Evolutionary conservation across 2,329 filamentous ascomycete genomes (phyloP).

Genomic region (Fusarium mexicanum): DNA sequence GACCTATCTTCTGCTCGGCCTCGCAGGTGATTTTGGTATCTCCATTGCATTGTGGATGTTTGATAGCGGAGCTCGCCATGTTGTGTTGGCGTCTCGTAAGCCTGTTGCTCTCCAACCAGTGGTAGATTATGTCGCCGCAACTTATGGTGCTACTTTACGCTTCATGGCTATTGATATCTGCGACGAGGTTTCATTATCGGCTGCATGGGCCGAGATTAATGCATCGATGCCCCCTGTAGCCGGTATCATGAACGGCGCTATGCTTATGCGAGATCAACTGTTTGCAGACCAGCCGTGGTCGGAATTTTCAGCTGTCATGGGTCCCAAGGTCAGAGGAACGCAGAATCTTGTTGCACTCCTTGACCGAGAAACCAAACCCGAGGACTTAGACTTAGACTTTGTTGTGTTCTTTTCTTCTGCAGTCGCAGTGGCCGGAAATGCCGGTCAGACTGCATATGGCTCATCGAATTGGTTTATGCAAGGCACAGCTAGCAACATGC

Average conservation of each 20-base stretch:
- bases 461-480: neutral
- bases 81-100: neutral
- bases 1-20: neutral
- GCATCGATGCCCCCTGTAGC: neutral
- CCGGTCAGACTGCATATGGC: neutral
- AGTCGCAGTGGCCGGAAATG: neutral
- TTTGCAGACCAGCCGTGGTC: neutral
- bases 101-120: neutral
- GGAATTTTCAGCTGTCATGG: neutral
- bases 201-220: neutral
- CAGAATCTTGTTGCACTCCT: neutral
- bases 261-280: neutral
- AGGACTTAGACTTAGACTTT: neutral
- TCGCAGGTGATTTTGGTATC: neutral
- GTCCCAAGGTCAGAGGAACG: neutral
- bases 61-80: neutral
- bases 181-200: neutral
- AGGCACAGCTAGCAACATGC: neutral
- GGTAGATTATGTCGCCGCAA: neutral
- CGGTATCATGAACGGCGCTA: neutral
- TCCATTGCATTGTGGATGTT: neutral
- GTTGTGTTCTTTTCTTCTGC: neutral
- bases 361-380: neutral
- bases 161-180: neutral
- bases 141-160: neutral